Conservation (phyloP, 2,329 filamentous ascomycete species). For the Reticulascus tulasneorum region DNA sequence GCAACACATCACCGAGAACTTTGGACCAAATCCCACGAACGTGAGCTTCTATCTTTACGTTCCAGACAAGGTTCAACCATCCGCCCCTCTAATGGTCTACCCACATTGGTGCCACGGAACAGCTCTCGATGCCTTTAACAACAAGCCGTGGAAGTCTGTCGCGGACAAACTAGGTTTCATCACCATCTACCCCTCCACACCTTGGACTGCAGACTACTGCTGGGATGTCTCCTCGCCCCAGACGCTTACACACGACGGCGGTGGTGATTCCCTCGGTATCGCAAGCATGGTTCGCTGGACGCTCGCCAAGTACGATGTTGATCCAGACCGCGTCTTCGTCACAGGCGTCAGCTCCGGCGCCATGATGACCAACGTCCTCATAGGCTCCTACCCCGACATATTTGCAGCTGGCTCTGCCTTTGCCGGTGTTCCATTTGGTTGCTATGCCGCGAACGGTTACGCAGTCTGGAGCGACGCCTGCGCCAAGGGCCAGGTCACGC, state of each 20-base stretch:
- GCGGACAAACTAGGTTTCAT: conserved; percentile 53
- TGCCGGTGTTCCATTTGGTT: conserved; percentile 39
- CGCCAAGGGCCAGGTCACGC: conserved; percentile 41
- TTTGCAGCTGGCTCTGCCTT: conserved; percentile 47
- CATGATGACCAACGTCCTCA: conserved; percentile 54
- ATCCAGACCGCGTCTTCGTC: conserved; percentile 44
- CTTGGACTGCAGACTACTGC: conserved; percentile 40
- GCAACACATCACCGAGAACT: conserved; percentile 14
- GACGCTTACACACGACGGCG: conserved; percentile 44
- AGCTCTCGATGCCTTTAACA: conserved; percentile 43
- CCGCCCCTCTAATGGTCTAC: conserved; percentile 50
- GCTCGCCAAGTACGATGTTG: conserved; percentile 39
- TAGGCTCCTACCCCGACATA: conserved; percentile 48
- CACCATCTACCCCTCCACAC: conserved; percentile 34
- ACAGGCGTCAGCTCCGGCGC: conserved; percentile 48
- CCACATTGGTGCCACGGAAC: conserved; percentile 56
- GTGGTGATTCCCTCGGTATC: conserved; percentile 48
- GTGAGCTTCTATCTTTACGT: conserved; percentile 51
- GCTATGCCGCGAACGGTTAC: conserved; percentile 39
- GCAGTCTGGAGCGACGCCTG: conserved; percentile 50
- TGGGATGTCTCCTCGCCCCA: conserved; percentile 55
- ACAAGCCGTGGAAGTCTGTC: conserved; percentile 48
- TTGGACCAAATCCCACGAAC: conserved; percentile 45
- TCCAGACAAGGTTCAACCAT: conserved; percentile 34
- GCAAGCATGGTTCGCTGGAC: conserved; percentile 51